Evolutionary conservation across 352 stramenopile species (phyloP), one percentile per base, ranked within the genome.

Genomic region (Globisporangium parvum): DNA sequence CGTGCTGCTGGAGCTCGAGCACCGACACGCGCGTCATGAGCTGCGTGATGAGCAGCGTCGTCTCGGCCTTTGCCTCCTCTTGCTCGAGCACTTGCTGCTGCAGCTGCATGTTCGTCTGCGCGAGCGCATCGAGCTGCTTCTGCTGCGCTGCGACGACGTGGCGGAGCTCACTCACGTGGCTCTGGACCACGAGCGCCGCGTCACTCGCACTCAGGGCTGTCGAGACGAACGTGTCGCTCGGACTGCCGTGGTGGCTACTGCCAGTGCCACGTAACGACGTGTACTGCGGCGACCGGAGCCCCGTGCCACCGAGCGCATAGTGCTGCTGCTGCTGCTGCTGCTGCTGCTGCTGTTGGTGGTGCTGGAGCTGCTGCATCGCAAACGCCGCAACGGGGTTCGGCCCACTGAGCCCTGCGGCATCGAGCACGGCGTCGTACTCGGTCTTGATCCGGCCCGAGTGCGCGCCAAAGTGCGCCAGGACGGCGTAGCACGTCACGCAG

Each of bases 21-120:
- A 87, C 59, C 21, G 83, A 91, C 31, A 93, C 78, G 47, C 83
- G 80, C 24, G 80, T 93, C 80, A 93, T 91, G 55, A 93, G 66
- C 57, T 93, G 78, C 48, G 78, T 93, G 59, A 93, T 88, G 10
- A 93, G 64, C 28, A 89, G 73, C 73, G 83, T 91, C 51, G 83
- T 93, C 67, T 91, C 83, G 61, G 83, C 79, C 62, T 90, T 90
- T 35, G 85, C 65, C 49, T 93, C 80, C 57, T 91, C 80, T 47
- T 91, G 80, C 51, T 91, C 80, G 4, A 90, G 67, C 35, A 93
- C 57, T 55, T 91, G 80, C 60, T 90, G 80, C 59, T 93, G 80
- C 71, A 93, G 77, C 54, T 84, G 71, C 66, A 87, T 80, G 53
- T 90, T 93, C 60, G 56, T 82, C 54, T 89, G 73, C 24, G 68